Percentiles rank a stretch among this genome's conserved stretches.
Evolutionary conservation across 805 yeast species (phyloP).

Genomic region (Cyberlindnera lachancei): DNA sequence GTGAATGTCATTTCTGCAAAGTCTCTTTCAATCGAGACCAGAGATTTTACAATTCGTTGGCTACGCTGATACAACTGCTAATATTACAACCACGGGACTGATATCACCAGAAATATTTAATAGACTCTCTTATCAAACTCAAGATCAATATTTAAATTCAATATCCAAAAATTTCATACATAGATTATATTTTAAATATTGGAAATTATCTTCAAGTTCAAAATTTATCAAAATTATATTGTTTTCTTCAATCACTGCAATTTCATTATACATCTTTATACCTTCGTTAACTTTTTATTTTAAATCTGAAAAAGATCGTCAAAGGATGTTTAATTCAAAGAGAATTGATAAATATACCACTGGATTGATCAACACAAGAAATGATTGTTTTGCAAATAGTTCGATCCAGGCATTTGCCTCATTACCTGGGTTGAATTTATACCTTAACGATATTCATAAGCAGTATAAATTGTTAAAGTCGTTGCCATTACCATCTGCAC

Average conservation of each 20-base stretch:
- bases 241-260: slow-evolving; percentile 14
- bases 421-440: slow-evolving; percentile 49
- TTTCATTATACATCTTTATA: slow-evolving; percentile 25
- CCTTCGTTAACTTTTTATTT: slow-evolving; percentile 21
- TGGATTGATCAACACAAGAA: slow-evolving; percentile 73
- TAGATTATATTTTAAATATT: slow-evolving; percentile 14
- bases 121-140: too few relatives aligned
- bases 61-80: too few relatives aligned
- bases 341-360: slow-evolving; percentile 72
- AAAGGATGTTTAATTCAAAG: slow-evolving; percentile 30
- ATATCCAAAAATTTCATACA: too few relatives aligned
- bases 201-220: slow-evolving; percentile 14
- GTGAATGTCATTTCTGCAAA: too few relatives aligned
- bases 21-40: too few relatives aligned
- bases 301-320: slow-evolving; percentile 14
- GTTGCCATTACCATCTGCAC: slow-evolving; percentile 9
- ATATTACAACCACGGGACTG: too few relatives aligned
- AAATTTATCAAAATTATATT: slow-evolving; percentile 18
- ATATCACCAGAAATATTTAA: too few relatives aligned
- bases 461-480: slow-evolving; percentile 16
- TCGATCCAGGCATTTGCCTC: slow-evolving; percentile 74
- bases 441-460: slow-evolving; percentile 35
- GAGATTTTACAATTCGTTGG: too few relatives aligned
- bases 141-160: too few relatives aligned
- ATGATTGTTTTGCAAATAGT: slow-evolving; percentile 91